Base-by-base conservation (phyloP, 2,329 filamentous ascomycete species). In the Penicillium oxalicum region DNA sequence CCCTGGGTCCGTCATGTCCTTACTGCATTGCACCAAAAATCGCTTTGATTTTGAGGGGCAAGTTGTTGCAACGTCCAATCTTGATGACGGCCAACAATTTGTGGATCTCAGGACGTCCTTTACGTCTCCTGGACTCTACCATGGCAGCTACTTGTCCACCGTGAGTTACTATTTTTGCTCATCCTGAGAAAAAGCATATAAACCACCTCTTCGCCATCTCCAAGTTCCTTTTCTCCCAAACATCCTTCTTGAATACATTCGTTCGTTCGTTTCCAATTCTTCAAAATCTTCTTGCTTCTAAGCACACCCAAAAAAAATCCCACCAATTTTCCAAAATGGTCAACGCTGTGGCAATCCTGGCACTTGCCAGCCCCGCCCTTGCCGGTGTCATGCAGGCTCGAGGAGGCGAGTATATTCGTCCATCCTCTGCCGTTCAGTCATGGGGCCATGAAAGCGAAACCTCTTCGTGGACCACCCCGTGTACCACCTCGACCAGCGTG, bases 301-400 rank as follows among this genome's bases (percentile, higher is more conserved):
- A 45, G 33, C n/a, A 54, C 50, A 38, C 4, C 4, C 29, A 48
- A 33, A 33, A 43, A 43, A 26, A 6, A 25, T 9, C 47, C 47
- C 50, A 57, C 40, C 41, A 45, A 54, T 55, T 44, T 49, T 51
- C 56, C 64, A 56, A 62, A 52, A 70, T 70, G 67, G 61, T 69
- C 52, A 65, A 66, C 53, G 59, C 61, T 55, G 45, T 68, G 56
- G 61, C 66, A 50, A 51, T 70, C 47, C 51, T 70, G 58, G 65
- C 64, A 45, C 57, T 70, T 52, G 61, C 65, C 49, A 60, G 60
- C 57, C 66, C 66, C 36, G 66, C 62, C 40, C 59, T 69, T 41
- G 67, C 65, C 42, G 66, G 65, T 55, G 59, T 69, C 40, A 60
- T 67, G 44, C 55, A 61, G 44, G 55, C 51, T 39, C 57, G 58